A percentile compares a stretch with the other conserved stretches of the same genome.
Conservation (phyloP, 768 basidiomycete species). For the Lactarius akahatsu region DNA sequence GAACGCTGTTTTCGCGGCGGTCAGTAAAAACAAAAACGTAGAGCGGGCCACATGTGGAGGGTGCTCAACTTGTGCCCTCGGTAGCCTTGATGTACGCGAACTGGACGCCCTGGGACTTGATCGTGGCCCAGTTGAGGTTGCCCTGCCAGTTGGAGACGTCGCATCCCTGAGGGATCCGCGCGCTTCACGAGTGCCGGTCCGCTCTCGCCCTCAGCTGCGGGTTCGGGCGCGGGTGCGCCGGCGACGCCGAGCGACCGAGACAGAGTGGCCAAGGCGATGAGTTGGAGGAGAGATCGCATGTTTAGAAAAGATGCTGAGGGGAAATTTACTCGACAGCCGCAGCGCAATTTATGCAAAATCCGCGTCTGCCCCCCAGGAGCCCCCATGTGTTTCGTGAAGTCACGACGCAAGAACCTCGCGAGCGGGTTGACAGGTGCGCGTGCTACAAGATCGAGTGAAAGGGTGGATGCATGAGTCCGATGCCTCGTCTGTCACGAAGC, state of each 20-base stretch:
- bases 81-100: constrained; percentile 71
- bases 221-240: not conserved
- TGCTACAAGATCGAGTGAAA: not conserved
- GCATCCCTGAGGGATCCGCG: constrained; percentile 48
- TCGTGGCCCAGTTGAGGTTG: constrained; percentile 50
- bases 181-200: constrained; percentile 34
- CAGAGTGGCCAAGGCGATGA: constrained; percentile 20
- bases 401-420: not conserved
- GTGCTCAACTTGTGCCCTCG: constrained; percentile 50
- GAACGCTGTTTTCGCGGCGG: constrained; percentile 35
- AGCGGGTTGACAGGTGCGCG: not conserved
- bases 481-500: not conserved
- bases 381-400: not conserved
- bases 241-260: constrained; percentile 17
- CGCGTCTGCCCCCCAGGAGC: not conserved
- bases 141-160: constrained; percentile 56
- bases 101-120: constrained; percentile 49
- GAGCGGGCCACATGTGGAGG: too few species aligned
- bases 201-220: not conserved
- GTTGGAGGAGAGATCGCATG: constrained; percentile 8
- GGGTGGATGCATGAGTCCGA: not conserved
- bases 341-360: not conserved
- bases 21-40: constrained; percentile 16
- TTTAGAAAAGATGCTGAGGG: not conserved
- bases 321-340: not conserved